A percentile compares a stretch with the other conserved stretches of the same genome.
Evolutionary conservation across 2,329 filamentous ascomycete genomes (phyloP).

Genomic region (Aspergillus flavus): DNA sequence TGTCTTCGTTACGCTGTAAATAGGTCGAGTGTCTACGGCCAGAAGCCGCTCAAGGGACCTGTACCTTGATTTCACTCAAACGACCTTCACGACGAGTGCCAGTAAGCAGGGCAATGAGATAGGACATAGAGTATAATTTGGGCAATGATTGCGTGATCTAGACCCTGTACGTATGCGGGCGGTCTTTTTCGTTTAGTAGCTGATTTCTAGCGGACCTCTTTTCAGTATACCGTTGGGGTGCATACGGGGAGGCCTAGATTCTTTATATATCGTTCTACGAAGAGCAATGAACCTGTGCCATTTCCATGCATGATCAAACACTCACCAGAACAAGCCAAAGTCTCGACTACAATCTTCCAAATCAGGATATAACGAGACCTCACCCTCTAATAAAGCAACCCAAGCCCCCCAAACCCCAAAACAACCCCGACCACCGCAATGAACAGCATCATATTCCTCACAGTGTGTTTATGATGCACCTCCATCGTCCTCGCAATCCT

Average conservation of each 20-base stretch:
- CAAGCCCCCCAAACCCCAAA: not conserved
- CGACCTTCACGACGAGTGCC: not conserved
- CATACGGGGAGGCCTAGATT: not conserved
- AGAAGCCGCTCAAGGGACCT: slow-evolving; percentile 14
- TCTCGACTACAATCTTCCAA: not conserved
- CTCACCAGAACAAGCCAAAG: not conserved
- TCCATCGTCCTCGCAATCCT: slow-evolving; percentile 20
- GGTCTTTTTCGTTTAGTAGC: not conserved
- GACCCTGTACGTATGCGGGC: not conserved
- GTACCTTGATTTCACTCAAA: not conserved
- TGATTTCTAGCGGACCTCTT: not conserved
- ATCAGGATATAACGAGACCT: not conserved
- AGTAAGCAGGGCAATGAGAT: not conserved
- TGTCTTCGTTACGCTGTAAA: not conserved
- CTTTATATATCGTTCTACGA: not conserved
- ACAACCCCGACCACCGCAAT: not conserved
- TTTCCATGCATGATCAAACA: not conserved
- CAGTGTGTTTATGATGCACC: slow-evolving; percentile 16
- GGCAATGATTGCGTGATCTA: not conserved
- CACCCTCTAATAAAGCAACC: not conserved
- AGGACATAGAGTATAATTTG: not conserved
- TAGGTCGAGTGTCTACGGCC: slow-evolving; percentile 22
- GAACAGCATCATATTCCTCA: slow-evolving; percentile 21
- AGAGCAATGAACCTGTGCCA: not conserved
- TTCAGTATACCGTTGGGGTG: not conserved